Conservation (phyloP, 345 rosid species). For the Arabidopsis thaliana region DNA sequence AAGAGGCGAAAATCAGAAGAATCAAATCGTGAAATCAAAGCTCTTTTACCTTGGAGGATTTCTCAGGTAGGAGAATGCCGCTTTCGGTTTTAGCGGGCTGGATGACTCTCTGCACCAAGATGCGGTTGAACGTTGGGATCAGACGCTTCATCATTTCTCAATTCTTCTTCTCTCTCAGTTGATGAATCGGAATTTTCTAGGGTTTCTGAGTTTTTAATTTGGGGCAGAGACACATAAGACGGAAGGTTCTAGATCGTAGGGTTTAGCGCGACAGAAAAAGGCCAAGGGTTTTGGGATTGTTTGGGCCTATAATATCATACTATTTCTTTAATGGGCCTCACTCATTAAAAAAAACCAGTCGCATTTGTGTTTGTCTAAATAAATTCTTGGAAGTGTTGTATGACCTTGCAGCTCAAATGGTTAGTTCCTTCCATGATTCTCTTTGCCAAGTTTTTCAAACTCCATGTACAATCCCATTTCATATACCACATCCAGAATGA, state of each 20-base stretch:
- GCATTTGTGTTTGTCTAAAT: too few species aligned
- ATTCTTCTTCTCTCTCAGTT: constrained; percentile 6
- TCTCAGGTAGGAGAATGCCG: constrained; percentile 85
- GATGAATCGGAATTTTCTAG: neutral
- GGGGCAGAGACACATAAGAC: constrained; percentile 5
- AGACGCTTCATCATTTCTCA: constrained; percentile 76
- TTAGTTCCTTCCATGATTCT: too few species aligned
- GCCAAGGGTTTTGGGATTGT: constrained; percentile 26
- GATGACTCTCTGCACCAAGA: constrained; percentile 73
- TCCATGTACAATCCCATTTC: too few species aligned
- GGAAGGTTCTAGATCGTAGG: constrained; percentile 43
- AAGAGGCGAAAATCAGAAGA: neutral
- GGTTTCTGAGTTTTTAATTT: constrained; percentile 27
- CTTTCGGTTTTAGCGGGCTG: constrained; percentile 82
- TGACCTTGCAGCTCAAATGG: too few species aligned
- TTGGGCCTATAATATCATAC: constrained; percentile 21
- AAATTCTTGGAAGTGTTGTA: too few species aligned
- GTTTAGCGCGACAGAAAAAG: constrained; percentile 7
- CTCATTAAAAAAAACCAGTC: neutral
- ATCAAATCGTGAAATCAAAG: neutral
- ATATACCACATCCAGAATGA: too few species aligned
- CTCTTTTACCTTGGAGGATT: constrained; percentile 57
- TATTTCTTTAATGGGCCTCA: neutral
- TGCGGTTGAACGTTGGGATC: constrained; percentile 72
- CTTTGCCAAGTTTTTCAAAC: too few species aligned